Conservation (phyloP, 768 basidiomycete species). For the Mycena filopes region DNA sequence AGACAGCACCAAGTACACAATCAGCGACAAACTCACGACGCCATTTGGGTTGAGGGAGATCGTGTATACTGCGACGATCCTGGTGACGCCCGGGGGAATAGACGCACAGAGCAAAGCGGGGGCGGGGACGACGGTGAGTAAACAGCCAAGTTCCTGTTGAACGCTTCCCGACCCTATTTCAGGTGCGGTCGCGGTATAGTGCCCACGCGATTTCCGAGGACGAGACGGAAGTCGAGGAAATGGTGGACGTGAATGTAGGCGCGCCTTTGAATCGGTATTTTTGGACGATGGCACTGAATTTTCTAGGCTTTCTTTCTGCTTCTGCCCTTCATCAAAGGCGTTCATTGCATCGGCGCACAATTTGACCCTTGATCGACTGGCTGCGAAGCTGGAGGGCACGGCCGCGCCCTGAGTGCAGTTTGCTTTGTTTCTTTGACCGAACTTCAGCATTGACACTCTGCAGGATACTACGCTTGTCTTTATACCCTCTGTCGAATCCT, state of each 20-base stretch:
- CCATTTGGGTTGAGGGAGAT: constrained; percentile 39
- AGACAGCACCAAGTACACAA: constrained; percentile 40
- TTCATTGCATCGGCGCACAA: constrained; percentile 44
- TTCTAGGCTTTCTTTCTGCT: constrained; percentile 46
- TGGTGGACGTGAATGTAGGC: constrained; percentile 43
- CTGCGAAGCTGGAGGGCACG: constrained; percentile 34
- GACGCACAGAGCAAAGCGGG: constrained; percentile 37
- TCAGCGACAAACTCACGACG: constrained; percentile 44
- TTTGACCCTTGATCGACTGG: constrained; percentile 40
- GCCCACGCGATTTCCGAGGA: constrained; percentile 28
- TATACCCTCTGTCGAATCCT: too few relatives aligned
- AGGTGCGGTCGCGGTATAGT: constrained; percentile 26
- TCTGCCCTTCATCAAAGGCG: constrained; percentile 46
- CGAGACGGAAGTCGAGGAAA: constrained; percentile 40
- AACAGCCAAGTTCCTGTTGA: too few relatives aligned
- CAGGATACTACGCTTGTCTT: not conserved
- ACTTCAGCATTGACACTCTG: too few relatives aligned
- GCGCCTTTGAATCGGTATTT: not conserved
- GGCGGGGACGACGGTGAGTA: constrained; percentile 38
- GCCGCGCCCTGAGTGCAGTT: not conserved
- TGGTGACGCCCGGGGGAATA: constrained; percentile 38
- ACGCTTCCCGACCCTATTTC: too few relatives aligned
- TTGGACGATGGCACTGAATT: not conserved
- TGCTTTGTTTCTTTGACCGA: not conserved
- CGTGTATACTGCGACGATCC: constrained; percentile 39